Conservation (phyloP, 2,329 filamentous ascomycete genomes). For the Seiridium unicorne region DNA sequence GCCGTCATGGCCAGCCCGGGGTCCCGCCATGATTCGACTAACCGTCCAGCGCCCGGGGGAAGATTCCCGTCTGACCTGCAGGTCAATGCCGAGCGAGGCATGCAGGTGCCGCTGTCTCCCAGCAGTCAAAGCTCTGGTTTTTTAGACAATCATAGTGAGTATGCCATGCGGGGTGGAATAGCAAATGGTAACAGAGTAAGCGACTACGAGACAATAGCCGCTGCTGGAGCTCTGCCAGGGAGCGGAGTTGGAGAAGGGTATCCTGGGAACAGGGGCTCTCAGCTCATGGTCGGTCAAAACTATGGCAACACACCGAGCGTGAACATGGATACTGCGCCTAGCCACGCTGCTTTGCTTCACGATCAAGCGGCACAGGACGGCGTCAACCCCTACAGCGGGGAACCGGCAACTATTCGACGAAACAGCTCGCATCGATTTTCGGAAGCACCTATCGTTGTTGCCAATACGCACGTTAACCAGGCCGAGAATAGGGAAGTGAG, state of each 20-base stretch:
- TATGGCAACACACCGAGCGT: conserved; percentile 46
- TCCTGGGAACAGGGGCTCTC: conserved; percentile 15
- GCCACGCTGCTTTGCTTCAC: conserved; percentile 48
- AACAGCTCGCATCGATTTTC: conserved; percentile 13
- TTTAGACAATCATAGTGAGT: conserved; percentile 25
- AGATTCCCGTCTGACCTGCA: conserved; percentile 94
- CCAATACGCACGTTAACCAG: conserved; percentile 13
- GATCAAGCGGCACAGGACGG: conserved; percentile 52
- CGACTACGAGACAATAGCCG: conserved; percentile 60
- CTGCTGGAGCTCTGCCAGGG: conserved; percentile 54
- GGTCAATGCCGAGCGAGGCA: conserved; percentile 73
- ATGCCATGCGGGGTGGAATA: conserved; percentile 17
- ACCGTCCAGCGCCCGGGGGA: conserved; percentile 86
- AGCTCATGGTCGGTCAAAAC: conserved; percentile 26
- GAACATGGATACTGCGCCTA: conserved; percentile 47
- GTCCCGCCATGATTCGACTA: conserved; percentile 47
- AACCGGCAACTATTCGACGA: conserved; percentile 11
- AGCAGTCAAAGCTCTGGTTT: conserved; percentile 76
- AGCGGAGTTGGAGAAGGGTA: conserved; percentile 36
- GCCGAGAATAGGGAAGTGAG: conserved; percentile 6
- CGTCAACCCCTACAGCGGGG: conserved; percentile 49
- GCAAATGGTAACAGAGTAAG: conserved; percentile 16
- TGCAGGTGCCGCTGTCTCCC: conserved; percentile 75
- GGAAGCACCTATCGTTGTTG: conserved; percentile 17
- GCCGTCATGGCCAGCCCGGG: conserved; percentile 47